Evolutionary conservation across 371 early-diverging fungal species (phyloP).

Genomic region (Nematocida sp.): DNA sequence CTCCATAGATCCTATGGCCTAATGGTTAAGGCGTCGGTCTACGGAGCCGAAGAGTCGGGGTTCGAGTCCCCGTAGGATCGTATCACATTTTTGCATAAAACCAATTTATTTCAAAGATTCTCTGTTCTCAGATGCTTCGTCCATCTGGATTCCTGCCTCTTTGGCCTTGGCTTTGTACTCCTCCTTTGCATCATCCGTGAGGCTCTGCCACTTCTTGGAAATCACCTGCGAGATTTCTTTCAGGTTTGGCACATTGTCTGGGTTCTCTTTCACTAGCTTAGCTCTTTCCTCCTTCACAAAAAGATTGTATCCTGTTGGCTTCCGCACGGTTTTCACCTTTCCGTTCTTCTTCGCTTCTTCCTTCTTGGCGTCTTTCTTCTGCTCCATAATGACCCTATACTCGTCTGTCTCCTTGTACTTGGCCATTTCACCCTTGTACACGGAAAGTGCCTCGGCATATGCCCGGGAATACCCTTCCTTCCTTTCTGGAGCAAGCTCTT

Average conservation of each 20-base stretch:
- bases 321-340: background rate
- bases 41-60: constrained; percentile 53
- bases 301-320: constrained; percentile 53
- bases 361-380: constrained; percentile 17
- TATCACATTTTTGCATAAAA: background rate
- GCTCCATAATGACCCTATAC: constrained; percentile 52
- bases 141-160: constrained; percentile 7
- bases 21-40: constrained; percentile 62
- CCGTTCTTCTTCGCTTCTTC: background rate
- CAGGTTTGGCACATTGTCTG: constrained; percentile 44
- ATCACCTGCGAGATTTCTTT: constrained; percentile 53
- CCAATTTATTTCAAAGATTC: constrained; percentile 20
- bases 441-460: constrained; percentile 50
- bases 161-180: constrained; percentile 51
- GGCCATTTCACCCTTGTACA: constrained; percentile 53
- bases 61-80: constrained; percentile 49
- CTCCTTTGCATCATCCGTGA: constrained; percentile 42
- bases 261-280: constrained; percentile 39
- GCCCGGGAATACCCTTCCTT: constrained; percentile 55
- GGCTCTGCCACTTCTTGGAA: constrained; percentile 55
- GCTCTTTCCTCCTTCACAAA: constrained; percentile 56
- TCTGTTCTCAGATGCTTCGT: constrained; percentile 11
- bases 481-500: constrained; percentile 42
- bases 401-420: constrained; percentile 61
- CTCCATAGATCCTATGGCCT: constrained; percentile 58